Base-by-base conservation (phyloP, 495 filamentous ascomycete species). In the Aeminium ludgeri region DNA sequence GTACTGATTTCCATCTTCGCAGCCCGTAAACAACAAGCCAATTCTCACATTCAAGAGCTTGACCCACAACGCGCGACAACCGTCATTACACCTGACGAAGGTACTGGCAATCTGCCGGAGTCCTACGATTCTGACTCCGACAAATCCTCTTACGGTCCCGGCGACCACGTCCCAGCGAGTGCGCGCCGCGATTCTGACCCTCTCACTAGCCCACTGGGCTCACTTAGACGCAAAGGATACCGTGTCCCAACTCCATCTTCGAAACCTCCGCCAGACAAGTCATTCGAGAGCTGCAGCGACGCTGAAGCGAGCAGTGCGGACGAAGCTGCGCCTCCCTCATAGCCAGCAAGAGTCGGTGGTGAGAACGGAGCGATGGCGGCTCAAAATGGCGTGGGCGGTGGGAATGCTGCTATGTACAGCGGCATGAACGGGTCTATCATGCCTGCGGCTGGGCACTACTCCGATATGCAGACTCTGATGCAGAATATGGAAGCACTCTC, bases 401-500 rank as follows among this genome's bases (percentile, higher is more conserved):
- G 10, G n/a, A 40, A 27, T 10, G 38, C 39, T 3, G 40, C 43
- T 10, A 31, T 46, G 19, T 40, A 41, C 31, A 30, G 37, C n/a
- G 34, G 34, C 2, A 30, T 37, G 34, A 45, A 50, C 34, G 40
- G 44, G 4, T 2, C 15, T 2, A 25, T 47, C 19, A 36, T 51
- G 29, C 43, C 48, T 7, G 35, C 44, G 5, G 43, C 48, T 4
- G 48, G 48, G 10, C 43, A 51, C 20, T 45, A 47, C 30, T 20
- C 39, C 15, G 48, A 51, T 18, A 51, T 51, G 48, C 44, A 43
- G 23, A 44, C 43, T 1, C 28, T 51, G 6, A 51, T 51, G 48
- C 37, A 46, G 35, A 43, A 45, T 15, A 46, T 51, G 48, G 48
- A 51, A 25, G 31, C 13, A 16, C 36, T 51, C 1, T 23, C 30